Percentiles rank a stretch among this genome's conserved stretches.
These are phyloP conservation scores for Hamamelis virginiana DNA, from an alignment of 164 flowering plant genomes.

Conservation along the genomic window DNA sequence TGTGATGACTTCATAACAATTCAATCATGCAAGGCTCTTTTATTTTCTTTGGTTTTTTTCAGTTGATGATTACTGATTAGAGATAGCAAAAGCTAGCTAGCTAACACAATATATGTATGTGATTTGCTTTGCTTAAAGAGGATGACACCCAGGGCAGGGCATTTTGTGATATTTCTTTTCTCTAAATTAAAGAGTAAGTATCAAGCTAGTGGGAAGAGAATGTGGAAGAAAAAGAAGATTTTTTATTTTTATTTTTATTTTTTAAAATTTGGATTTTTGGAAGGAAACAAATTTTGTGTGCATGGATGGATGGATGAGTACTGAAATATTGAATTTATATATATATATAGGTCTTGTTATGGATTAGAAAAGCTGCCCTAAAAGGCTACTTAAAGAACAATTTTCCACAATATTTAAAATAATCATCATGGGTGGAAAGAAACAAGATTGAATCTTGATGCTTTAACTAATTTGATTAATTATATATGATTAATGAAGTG, in stretches of 20 bases:
- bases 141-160: background rate
- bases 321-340: too few species aligned
- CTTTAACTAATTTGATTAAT: too few species aligned
- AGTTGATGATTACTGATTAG: background rate
- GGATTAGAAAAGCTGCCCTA: too few species aligned
- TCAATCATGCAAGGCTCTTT: background rate
- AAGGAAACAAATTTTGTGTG: background rate
- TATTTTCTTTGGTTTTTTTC: constrained; percentile 1
- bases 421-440: too few species aligned
- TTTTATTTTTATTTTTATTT: too few species aligned
- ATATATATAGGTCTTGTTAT: too few species aligned
- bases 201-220: background rate
- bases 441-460: too few species aligned
- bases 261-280: background rate
- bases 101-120: background rate
- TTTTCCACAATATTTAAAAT: too few species aligned
- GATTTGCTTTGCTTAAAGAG: background rate
- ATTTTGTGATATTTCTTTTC: background rate
- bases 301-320: background rate
- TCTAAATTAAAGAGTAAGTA: background rate
- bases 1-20: background rate
- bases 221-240: background rate
- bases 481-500: too few species aligned
- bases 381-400: too few species aligned
- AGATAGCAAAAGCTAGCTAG: background rate